Conservation (phyloP, 805 yeast species). For the Candida dendrica region DNA sequence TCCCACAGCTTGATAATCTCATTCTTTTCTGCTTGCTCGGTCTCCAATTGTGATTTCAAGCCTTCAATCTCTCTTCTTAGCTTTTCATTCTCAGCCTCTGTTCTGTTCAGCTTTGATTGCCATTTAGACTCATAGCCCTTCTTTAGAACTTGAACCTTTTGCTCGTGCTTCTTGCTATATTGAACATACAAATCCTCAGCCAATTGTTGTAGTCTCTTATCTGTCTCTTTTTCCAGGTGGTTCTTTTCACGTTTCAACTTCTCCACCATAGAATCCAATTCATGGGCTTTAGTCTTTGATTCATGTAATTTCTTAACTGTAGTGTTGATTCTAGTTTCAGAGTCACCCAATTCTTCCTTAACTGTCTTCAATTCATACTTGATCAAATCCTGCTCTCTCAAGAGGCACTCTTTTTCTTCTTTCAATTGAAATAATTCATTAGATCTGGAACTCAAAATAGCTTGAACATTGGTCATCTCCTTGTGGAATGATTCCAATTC, state of each 20-base stretch:
- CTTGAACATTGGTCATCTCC: conserved; percentile 26
- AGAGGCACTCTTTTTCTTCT: conserved; percentile 18
- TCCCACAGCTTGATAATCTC: conserved; percentile 49
- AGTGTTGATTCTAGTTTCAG: conserved; percentile 17
- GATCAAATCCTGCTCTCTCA: conserved; percentile 17
- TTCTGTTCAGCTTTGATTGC: conserved; percentile 35
- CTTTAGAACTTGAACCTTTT: conserved; percentile 57
- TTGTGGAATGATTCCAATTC: conserved; percentile 29
- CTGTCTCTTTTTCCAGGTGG: conserved; percentile 40
- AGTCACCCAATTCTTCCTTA: conserved; percentile 17
- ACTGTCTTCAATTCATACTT: conserved; percentile 18
- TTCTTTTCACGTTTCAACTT: conserved; percentile 26
- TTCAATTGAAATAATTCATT: conserved; percentile 20
- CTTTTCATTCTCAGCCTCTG: conserved; percentile 35
- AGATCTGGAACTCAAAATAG: conserved; percentile 21
- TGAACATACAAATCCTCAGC: conserved; percentile 68
- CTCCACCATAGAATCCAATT: conserved; percentile 20
- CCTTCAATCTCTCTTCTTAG: conserved; percentile 46
- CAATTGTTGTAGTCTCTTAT: conserved; percentile 48
- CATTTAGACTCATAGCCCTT: conserved; percentile 51
- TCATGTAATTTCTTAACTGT: conserved; percentile 12
- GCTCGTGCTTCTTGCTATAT: conserved; percentile 71
- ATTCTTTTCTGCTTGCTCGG: conserved; percentile 51
- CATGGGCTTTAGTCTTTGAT: conserved; percentile 11
- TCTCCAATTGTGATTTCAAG: conserved; percentile 37